Base-by-base conservation (phyloP, 768 basidiomycete species). In the Suillus occidentalis region DNA sequence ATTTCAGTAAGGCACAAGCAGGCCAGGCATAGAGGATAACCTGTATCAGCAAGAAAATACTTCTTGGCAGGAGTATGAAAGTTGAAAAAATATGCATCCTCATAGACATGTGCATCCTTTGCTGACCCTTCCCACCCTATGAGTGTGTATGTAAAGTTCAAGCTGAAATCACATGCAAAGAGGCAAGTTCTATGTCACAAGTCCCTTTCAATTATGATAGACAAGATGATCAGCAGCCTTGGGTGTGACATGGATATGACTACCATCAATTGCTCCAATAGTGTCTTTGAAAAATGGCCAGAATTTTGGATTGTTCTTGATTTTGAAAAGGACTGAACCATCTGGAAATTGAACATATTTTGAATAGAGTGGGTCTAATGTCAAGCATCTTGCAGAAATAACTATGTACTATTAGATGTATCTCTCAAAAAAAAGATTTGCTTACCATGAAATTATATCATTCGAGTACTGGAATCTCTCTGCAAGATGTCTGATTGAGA, bases 191-290 rank as follows among this genome's bases (percentile, higher is more conserved):
- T 66, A 64, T 1, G 53, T 62, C 4, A 65, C 28, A 12, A 22
- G 53, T 5, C 70, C 68, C 47, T 71, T 71, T 4, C 60, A 58
- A 47, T 71, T 69, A 20, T 47, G 67, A 37, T 62, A 66, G 14
- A 47, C 47, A 7, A 28, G 28, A 18, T 14, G 36, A 8, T 25
- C 18, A n/a, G 28, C 37, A 5, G 47, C 59, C 2, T 63, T 43
- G 16, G 60, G 57, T 6, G 31, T 22, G 14, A 43, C 55, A 9
- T 18, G 49, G 20, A 63, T 66, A 39, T 60, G 64, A 8, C 40
- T 60, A 3, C 79, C 75, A 69, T 81, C 76, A 1, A 80, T 67
- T 1, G 76, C 77, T 49, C 79, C 74, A n/a, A 81, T 64, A 13
- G 71, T 72, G 60, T 75, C 37, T 37, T 37, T 37, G 12, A 37